Percentiles rank a stretch among this genome's conserved stretches.
Evolutionary conservation across 2,329 filamentous ascomycete genomes (phyloP).

Genomic region (Aspergillus pseudoglaucus): DNA sequence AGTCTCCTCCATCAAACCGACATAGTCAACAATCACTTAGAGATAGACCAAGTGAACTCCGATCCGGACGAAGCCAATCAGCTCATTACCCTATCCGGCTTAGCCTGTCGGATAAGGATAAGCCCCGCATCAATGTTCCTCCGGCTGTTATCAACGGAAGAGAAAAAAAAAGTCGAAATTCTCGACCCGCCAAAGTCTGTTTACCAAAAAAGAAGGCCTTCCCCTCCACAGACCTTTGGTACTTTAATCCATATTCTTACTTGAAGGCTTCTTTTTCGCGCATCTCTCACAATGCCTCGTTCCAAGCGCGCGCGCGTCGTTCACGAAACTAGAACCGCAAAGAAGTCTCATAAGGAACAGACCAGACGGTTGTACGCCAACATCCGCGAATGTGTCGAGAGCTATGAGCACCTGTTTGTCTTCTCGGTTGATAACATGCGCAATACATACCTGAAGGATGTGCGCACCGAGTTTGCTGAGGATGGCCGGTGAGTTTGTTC

Average conservation of each 20-base stretch:
- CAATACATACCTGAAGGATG: conserved; percentile 90
- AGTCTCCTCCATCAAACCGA: conserved; percentile 1
- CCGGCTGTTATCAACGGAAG: conserved; percentile 34
- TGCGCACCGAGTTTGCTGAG: conserved; percentile 75
- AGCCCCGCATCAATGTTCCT: conserved; percentile 31
- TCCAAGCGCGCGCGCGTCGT: conserved; percentile 88
- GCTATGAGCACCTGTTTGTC: conserved; percentile 87
- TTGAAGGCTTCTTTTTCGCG: too few species aligned
- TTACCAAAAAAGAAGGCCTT: neutral
- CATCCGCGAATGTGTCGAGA: conserved; percentile 75
- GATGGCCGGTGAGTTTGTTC: conserved; percentile 57
- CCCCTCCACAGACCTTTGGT: neutral
- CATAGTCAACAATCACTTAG: neutral
- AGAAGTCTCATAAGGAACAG: conserved; percentile 85
- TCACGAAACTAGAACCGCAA: conserved; percentile 82
- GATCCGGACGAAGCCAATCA: conserved; percentile 9
- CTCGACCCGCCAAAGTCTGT: neutral
- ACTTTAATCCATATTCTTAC: neutral
- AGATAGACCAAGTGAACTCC: neutral
- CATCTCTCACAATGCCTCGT: conserved; percentile 67
- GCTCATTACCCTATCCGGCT: conserved; percentile 26
- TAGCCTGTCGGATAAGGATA: conserved; percentile 36
- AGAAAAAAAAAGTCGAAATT: conserved; percentile 18
- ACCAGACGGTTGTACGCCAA: conserved; percentile 82
- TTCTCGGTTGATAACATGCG: conserved; percentile 96